Evolutionary conservation across 345 rosid species (phyloP), one percentile per base, ranked within the genome.

Genomic region (Eucalyptus decipiens): DNA sequence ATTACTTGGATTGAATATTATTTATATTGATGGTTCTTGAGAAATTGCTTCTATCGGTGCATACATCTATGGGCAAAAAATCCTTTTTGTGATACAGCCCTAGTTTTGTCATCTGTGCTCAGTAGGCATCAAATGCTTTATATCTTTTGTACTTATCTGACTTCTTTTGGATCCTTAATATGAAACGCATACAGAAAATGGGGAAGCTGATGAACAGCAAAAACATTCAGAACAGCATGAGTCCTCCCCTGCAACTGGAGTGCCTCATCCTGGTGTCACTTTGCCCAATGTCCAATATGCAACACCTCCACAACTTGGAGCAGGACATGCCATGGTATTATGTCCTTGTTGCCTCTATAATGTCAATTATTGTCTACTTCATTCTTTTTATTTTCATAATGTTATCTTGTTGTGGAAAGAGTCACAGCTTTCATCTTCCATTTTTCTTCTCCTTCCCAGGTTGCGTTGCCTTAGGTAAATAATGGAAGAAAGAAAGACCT

Each of bases 201-300:
- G 92, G 88, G 95, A 95, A 89, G 92, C 92, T 87, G 95, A 89
- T 90, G 98, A 94, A 93, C 98, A 94, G 89, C 94, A 93, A 90
- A 95, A 95, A 49, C 93, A 89, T 87, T 88, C 93, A 50, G 97
- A 93, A 91, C 87, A 92, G 56, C 94, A 90, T 89, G 90, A 90
- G 40, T 92, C 90, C 90, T 87, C 94, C 56, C 92, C 94, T 91
- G 93, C 93, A 56, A 91, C 90, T 88, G 95, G 88, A 90, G 58
- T 90, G 88, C 89, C 95, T 40, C 94, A 94, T 87, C 93, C 95
- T 34, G 91, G 93, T 51, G 65, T 93, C n/a, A 91, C 95, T 85
- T 90, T 94, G 87, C 92, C 92, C 87, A 93, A 92, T 88, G 91
- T 91, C 86, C 96, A 92, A 62, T 95, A 94, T 87, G 89, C 93